Base-by-base conservation (phyloP, 768 basidiomycete species). In the Kwoniella shandongensis region DNA sequence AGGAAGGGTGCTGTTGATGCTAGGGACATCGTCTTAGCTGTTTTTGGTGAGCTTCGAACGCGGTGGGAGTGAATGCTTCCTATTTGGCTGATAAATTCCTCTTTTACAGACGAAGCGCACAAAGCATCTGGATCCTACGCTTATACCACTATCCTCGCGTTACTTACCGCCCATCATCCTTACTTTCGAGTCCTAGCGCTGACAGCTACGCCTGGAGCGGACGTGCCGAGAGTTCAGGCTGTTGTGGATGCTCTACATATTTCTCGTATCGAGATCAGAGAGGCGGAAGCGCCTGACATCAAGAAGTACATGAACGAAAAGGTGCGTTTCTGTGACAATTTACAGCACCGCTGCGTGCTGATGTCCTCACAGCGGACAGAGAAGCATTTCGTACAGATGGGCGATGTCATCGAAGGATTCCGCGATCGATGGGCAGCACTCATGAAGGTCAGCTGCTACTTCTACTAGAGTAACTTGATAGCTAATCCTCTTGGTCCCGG, bases 241-340 rank as follows among this genome's bases (percentile, higher is more conserved):
- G 84, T 99, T 32, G 84, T 98, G n/a, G 91, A 98, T 72, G 85
- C 86, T 17, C 79, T 99, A 11, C 96, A 98, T 69, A 92, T 99
- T 53, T 91, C 91, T 65, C 84, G 85, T 56, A 93, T 99, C 55
- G 94, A 98, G 71, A 89, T 98, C 61, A 83, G 96, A 49, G 85
- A 94, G 69, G 96, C 97, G 70, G 81, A 86, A 54, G 91, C 91
- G 67, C 76, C 92, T 23, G 96, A 98, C 78, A 80, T 98, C 32
- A 83, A 83, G 62, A 82, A 82, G 32, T 99, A 94, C 70, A 83
- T 94, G 65, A 86, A 91, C 70, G 84, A 88, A 63, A 99, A 98
- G 82, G 90, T 86, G 26, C 35, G 73, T 60, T 50, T 32, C n/a
- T 23, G 23, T 42, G n/a, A n/a, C 27, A 15, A n/a, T 38, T 25